Conservation (phyloP, 139 green algal species). For the Micractinium conductrix region DNA sequence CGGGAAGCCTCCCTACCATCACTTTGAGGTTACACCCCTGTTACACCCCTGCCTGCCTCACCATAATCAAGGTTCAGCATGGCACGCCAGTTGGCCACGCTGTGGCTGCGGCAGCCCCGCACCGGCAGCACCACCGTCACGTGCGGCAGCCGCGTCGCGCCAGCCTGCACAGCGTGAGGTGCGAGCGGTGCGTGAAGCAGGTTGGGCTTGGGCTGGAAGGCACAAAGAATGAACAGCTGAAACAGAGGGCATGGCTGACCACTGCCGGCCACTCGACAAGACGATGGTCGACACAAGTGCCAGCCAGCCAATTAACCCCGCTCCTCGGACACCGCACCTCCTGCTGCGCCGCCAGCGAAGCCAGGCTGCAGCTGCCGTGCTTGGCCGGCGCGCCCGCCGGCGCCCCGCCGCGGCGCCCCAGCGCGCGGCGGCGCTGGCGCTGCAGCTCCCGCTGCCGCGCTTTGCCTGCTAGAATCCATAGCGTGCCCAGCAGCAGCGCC, state of each 20-base stretch:
- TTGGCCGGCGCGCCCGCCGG: too few relatives aligned
- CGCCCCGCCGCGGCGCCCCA: not conserved
- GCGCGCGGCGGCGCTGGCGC: conserved; percentile 6
- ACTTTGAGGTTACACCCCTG: too few relatives aligned
- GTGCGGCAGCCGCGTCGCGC: conserved; percentile 31
- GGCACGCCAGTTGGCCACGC: conserved; percentile 66
- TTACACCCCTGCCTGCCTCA: too few relatives aligned
- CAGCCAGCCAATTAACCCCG: too few relatives aligned
- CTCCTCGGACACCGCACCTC: too few relatives aligned
- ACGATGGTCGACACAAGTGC: too few relatives aligned
- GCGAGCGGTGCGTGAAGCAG: too few relatives aligned
- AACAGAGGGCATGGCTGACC: too few relatives aligned
- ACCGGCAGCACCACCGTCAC: conserved; percentile 77
- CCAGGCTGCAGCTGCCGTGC: not conserved
- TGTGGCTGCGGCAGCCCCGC: conserved; percentile 69
- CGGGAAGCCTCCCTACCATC: too few relatives aligned
- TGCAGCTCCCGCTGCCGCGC: conserved; percentile 33
- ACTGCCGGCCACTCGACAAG: too few relatives aligned
- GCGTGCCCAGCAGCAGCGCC: conserved; percentile 24
- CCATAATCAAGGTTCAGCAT: conserved; percentile 68
- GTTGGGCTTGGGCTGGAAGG: too few relatives aligned
- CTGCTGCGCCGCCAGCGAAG: conserved; percentile 14
- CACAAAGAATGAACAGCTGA: too few relatives aligned
- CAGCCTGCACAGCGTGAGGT: conserved; percentile 9
- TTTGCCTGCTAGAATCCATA: conserved; percentile 41